Percentiles rank a stretch among this genome's conserved stretches.
phyloP scores from a whole-genome alignment of 495 filamentous ascomycete species.

The Astrothelium subdiscretum region DNA sequence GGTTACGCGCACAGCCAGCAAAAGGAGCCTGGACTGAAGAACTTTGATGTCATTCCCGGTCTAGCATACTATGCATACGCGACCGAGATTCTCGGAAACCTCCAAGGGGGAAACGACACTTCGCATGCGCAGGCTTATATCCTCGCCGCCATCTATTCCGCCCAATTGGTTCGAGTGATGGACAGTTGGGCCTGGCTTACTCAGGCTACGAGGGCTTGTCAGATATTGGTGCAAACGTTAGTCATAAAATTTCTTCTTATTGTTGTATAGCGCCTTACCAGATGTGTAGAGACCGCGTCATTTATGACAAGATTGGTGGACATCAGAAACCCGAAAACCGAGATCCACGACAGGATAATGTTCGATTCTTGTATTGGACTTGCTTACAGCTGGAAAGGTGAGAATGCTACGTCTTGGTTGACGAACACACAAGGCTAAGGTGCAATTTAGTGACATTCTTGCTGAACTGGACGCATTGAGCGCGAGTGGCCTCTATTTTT shows the following conservation, averaged over 20 bases:
- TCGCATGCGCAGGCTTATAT: slow-evolving; percentile 76
- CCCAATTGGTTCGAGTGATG: slow-evolving; percentile 74
- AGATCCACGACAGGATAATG: slow-evolving; percentile 7
- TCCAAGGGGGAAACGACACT: slow-evolving; percentile 65
- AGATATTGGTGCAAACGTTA: slow-evolving; percentile 41
- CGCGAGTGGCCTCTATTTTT: slow-evolving; percentile 19
- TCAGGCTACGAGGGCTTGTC: slow-evolving; percentile 62
- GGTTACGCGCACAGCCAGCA: not conserved
- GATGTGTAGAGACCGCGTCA: not conserved
- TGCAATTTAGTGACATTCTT: slow-evolving; percentile 60
- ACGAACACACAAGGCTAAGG: not conserved
- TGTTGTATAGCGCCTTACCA: not conserved
- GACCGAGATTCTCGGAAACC: slow-evolving; percentile 71
- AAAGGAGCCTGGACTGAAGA: slow-evolving; percentile 31
- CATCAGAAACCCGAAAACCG: not conserved
- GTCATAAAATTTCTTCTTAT: not conserved
- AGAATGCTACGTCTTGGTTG: not conserved
- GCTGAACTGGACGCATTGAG: slow-evolving; percentile 53
- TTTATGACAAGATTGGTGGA: not conserved
- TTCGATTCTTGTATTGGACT: slow-evolving; percentile 82
- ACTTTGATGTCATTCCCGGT: slow-evolving; percentile 82
- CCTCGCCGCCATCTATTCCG: slow-evolving; percentile 77
- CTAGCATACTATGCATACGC: slow-evolving; percentile 81
- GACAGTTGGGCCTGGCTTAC: slow-evolving; percentile 86
- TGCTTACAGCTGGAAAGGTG: slow-evolving; percentile 89